Evolutionary conservation across 2,329 filamentous ascomycete genomes (phyloP).

Genomic region (Talaromyces albobiverticillius): DNA sequence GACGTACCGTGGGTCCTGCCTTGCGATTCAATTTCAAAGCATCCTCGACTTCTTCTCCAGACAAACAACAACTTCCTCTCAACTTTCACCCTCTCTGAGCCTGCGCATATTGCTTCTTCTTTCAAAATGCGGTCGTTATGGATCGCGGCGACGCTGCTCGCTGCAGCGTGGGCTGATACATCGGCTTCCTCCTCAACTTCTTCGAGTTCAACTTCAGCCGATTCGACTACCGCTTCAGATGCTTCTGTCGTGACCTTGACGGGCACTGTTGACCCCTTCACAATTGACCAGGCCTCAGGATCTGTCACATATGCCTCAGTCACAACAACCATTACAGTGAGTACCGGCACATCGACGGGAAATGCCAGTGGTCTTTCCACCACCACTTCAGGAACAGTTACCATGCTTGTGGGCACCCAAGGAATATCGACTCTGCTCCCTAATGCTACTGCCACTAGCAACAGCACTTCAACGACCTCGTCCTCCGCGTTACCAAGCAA

Average conservation of each 20-base stretch:
- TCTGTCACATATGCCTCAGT: constrained; percentile 38
- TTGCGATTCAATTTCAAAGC: no score
- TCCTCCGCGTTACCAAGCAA: constrained; percentile 56
- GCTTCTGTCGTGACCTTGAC: constrained; percentile 20
- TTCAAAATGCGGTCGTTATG: constrained; percentile 12
- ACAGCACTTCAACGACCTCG: constrained; percentile 36
- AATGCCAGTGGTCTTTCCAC: constrained; percentile 28
- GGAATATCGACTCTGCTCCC: constrained; percentile 44
- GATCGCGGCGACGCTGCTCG: constrained; percentile 9
- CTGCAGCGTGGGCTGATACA: constrained; percentile 1
- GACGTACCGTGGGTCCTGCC: no score
- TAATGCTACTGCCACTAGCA: constrained; percentile 42
- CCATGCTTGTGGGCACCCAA: constrained; percentile 38
- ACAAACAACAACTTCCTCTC: background rate
- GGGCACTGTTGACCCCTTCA: constrained; percentile 23
- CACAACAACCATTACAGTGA: constrained; percentile 31
- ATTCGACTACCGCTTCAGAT: constrained; percentile 7
- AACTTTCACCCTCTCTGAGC: background rate
- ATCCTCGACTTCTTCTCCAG: background rate
- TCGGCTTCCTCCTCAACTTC: background rate
- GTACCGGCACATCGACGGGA: constrained; percentile 16
- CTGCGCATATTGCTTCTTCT: no score
- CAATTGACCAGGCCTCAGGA: constrained; percentile 29
- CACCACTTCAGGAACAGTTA: constrained; percentile 36
- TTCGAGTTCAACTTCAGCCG: background rate